Conservation (phyloP, 805 yeast genomes). For the Tetrapisispora fleetii region DNA sequence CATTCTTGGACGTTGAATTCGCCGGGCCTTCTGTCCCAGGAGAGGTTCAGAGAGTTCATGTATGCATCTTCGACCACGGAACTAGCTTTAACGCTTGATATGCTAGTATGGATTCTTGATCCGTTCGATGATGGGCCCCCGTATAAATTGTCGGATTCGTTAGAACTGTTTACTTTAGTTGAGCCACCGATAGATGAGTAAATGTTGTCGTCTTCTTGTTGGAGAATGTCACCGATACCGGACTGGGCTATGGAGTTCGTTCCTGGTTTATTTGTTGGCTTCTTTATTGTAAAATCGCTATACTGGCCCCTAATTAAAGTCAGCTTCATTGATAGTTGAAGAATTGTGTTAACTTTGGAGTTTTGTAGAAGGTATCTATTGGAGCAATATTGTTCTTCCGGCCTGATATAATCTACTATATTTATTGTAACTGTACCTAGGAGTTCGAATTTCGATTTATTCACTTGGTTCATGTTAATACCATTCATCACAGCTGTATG, state of each 20-base stretch:
- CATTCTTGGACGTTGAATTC: slow-evolving; percentile 62
- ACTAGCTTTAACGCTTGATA: slow-evolving; percentile 31
- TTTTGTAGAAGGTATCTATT: slow-evolving; percentile 62
- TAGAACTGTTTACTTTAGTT: background rate
- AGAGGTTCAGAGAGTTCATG: slow-evolving; percentile 44
- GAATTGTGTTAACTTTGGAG: slow-evolving; percentile 73
- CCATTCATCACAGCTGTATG: background rate
- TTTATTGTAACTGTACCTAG: slow-evolving; percentile 66
- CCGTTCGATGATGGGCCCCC: background rate
- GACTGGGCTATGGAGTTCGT: background rate
- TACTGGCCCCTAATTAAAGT: slow-evolving; percentile 32
- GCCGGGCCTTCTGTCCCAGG: slow-evolving; percentile 51
- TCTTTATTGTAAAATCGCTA: slow-evolving; percentile 20
- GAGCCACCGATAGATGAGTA: background rate
- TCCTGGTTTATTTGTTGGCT: background rate
- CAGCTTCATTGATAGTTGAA: slow-evolving; percentile 47
- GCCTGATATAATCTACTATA: slow-evolving; percentile 55
- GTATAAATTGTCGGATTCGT: background rate
- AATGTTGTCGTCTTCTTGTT: background rate
- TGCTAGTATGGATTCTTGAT: slow-evolving; percentile 9
- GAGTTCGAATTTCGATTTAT: background rate
- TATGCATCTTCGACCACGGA: slow-evolving; percentile 43
- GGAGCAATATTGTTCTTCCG: slow-evolving; percentile 39
- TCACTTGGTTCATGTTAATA: background rate
- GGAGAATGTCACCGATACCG: background rate